phyloP scores from a whole-genome alignment of 257 asterid genomes.

The Jaltomata sinuosa region DNA sequence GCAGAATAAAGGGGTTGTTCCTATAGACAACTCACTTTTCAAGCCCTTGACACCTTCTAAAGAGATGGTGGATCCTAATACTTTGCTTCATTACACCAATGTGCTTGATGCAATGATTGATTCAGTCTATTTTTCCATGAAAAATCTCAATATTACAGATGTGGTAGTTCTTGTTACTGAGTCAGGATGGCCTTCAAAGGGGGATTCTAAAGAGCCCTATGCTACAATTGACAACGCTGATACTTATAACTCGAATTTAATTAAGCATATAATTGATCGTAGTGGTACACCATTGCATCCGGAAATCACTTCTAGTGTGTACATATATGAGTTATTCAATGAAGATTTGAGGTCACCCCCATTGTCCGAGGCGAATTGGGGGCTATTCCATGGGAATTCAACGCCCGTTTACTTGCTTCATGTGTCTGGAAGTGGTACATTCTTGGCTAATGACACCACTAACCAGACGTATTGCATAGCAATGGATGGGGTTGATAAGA shows the following conservation, averaged over 20 bases:
- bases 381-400: conserved; percentile 71
- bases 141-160: conserved; percentile 69
- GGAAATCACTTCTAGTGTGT: conserved; percentile 69
- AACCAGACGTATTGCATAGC: conserved; percentile 82
- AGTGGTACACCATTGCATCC: conserved; percentile 92
- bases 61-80: conserved; percentile 95
- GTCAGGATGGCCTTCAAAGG: conserved; percentile 95
- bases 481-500: conserved; percentile 53
- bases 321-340: conserved; percentile 79
- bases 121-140: conserved; percentile 90
- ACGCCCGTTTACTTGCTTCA: conserved; percentile 92
- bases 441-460: conserved; percentile 88
- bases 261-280: conserved; percentile 64
- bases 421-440: conserved; percentile 84
- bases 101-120: conserved; percentile 95
- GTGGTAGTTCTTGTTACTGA: conserved; percentile 74
- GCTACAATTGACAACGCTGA: conserved; percentile 85
- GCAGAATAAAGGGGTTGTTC: conserved; percentile 97
- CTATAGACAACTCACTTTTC: conserved; percentile 73
- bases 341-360: conserved; percentile 94
- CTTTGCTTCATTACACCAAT: conserved; percentile 80
- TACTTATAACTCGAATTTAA: conserved; percentile 78
- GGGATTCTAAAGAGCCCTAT: conserved; percentile 87
- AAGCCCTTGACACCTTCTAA: conserved; percentile 90
- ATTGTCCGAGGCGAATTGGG: conserved; percentile 88